A percentile compares a stretch with the other conserved stretches of the same genome.
phyloP scores from a whole-genome alignment of 2,329 filamentous ascomycete species.

The Aspergillus luchuensis region DNA sequence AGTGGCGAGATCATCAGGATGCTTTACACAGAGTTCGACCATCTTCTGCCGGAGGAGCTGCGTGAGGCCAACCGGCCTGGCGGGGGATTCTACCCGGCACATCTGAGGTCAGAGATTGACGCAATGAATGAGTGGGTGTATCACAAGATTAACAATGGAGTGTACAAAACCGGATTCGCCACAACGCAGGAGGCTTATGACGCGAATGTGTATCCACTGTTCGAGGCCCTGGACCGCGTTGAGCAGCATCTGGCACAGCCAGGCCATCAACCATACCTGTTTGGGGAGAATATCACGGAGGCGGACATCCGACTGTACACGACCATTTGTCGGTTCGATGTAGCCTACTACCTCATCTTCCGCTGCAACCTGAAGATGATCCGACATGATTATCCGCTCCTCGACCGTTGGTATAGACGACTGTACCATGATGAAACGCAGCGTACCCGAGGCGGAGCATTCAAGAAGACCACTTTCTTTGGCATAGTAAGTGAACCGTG shows the following conservation, averaged over 20 bases:
- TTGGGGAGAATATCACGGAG: slow-evolving; percentile 73
- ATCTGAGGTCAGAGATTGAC: slow-evolving; percentile 67
- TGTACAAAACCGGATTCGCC: slow-evolving; percentile 70
- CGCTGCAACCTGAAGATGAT: slow-evolving; percentile 69
- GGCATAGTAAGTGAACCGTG: slow-evolving; percentile 34
- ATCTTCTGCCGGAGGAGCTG: slow-evolving; percentile 59
- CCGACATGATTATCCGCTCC: slow-evolving; percentile 58
- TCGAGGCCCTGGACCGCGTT: slow-evolving; percentile 70
- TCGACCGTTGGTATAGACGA: slow-evolving; percentile 50
- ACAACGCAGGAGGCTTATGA: slow-evolving; percentile 77
- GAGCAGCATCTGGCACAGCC: slow-evolving; percentile 65
- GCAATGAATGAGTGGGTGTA: slow-evolving; percentile 77
- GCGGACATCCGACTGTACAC: slow-evolving; percentile 73
- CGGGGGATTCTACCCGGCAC: slow-evolving; percentile 66
- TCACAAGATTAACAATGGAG: slow-evolving; percentile 57
- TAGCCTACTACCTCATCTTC: slow-evolving; percentile 80
- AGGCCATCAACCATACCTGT: slow-evolving; percentile 65
- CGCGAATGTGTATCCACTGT: slow-evolving; percentile 66
- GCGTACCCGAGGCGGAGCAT: slow-evolving; percentile 43
- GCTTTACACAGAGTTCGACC: slow-evolving; percentile 75
- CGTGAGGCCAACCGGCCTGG: slow-evolving; percentile 54
- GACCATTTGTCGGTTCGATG: slow-evolving; percentile 68
- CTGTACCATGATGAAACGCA: slow-evolving; percentile 52
- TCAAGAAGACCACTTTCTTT: slow-evolving; percentile 49
- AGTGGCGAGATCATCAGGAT: slow-evolving; percentile 85